Base-by-base conservation (phyloP, 2,329 filamentous ascomycete species). In the Ophiostoma pallidulum region DNA sequence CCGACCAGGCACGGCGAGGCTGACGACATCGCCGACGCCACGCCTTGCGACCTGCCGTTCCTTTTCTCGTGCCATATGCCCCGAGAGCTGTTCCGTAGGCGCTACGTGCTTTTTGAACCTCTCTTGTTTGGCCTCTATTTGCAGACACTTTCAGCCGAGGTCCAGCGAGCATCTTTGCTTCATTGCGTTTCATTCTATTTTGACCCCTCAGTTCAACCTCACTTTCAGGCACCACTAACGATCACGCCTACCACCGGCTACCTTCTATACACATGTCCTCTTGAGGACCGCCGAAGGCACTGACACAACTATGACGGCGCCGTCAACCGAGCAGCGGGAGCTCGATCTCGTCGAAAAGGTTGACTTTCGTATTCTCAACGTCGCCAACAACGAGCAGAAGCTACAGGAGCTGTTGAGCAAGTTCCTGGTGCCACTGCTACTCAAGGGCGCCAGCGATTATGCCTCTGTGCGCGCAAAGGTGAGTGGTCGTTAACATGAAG, bases 391-490 rank as follows among this genome's bases (percentile, higher is more conserved):
- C 44, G 91, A 96, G 62, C 73, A 79, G 53, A 94, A 91, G 66
- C 77, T 98, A 1, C 80, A 91, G 62, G 69, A 80, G 20, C 71
- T 92, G 14, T 73, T 98, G 16, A 80, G 84, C 58, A 81, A 77
- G 36, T 96, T 91, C 60, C 72, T 98, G 22, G 71, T 85, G 4
- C 84, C 91, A 1, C 68, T 97, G 10, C 75, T 98, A 3, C 73
- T 96, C 49, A 97, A 97, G 62, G 80, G 94, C 28, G 81, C 76
- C 28, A 96, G 90, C 41, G 84, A 88, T 20, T 79, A 90, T 65
- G 74, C 80, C 43, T 74, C 80, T 38, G 92, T 97, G 24, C 79
- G 91, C 57, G 83, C 83, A 57, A 92, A 91, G 69, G 80, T 81
- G 60, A 54, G 60, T 26, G n/a, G n/a, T n/a, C n/a, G n/a, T n/a